A percentile compares a stretch with the other conserved stretches of the same genome.
phyloP scores from a whole-genome alignment of 768 basidiomycete species.

The Lactifluus subvellereus region DNA sequence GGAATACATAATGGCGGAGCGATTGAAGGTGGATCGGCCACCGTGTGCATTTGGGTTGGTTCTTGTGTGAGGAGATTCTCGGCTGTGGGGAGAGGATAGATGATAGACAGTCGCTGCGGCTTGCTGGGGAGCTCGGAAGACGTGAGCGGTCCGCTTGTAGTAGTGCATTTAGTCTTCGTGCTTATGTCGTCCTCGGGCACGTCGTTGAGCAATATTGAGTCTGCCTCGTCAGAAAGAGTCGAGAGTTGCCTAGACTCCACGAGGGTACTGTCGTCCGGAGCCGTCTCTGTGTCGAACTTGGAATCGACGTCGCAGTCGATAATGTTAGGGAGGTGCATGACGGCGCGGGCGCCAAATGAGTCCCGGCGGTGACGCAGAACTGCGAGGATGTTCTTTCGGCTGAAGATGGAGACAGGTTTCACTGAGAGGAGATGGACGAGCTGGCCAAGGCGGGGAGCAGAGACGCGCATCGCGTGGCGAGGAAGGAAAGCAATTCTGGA shows the following conservation, averaged over 20 bases:
- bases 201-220: not conserved
- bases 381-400: not conserved
- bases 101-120: slow-evolving; percentile 8
- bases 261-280: slow-evolving; percentile 15
- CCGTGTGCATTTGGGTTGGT: not conserved
- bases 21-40: not conserved
- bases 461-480: slow-evolving; percentile 21
- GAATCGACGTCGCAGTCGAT: not conserved
- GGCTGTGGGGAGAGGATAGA: slow-evolving; percentile 14
- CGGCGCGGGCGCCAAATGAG: not conserved
- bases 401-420: slow-evolving; percentile 3
- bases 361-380: slow-evolving; percentile 4
- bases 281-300: slow-evolving; percentile 10
- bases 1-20: not conserved
- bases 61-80: slow-evolving; percentile 14
- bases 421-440: slow-evolving; percentile 10
- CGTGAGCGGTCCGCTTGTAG: not conserved
- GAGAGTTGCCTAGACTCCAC: slow-evolving; percentile 3
- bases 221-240: not conserved
- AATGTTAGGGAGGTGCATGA: not conserved
- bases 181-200: not conserved
- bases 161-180: not conserved
- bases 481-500: slow-evolving; percentile 6
- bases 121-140: not conserved
- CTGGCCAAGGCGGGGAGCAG: slow-evolving; percentile 8